Percentiles rank a stretch among this genome's conserved stretches.
Conservation (phyloP, 257 asterid genomes). For the Petrea volubilis region DNA sequence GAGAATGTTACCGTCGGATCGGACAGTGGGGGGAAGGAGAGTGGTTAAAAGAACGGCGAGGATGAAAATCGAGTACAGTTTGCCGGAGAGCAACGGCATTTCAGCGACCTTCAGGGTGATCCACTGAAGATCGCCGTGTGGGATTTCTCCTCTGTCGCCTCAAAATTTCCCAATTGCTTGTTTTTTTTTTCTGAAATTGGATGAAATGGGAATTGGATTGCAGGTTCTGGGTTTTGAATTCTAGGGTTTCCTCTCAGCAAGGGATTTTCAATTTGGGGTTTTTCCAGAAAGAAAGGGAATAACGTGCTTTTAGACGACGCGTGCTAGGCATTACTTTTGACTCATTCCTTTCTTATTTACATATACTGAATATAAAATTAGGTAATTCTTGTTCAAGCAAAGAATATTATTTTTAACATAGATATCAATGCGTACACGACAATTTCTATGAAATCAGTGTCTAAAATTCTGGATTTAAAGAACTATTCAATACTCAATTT, state of each 20-base stretch:
- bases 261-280: constrained; percentile 24
- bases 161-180: neutral
- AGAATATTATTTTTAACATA: neutral
- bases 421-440: too few species aligned
- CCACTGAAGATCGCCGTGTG: constrained; percentile 30
- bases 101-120: constrained; percentile 34
- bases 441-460: too few species aligned
- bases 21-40: constrained; percentile 45
- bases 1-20: constrained; percentile 44
- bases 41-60: constrained; percentile 33
- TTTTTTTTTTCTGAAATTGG: neutral
- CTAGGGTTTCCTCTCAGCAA: constrained; percentile 31
- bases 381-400: neutral
- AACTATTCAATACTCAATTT: too few species aligned
- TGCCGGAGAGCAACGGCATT: constrained; percentile 35
- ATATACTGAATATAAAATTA: neutral
- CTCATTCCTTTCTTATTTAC: constrained; percentile 6
- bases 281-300: neutral
- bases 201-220: neutral
- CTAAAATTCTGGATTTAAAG: too few species aligned
- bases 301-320: constrained; percentile 10
- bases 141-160: neutral
- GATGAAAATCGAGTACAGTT: constrained; percentile 28
- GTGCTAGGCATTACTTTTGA: neutral
- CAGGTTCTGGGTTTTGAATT: constrained; percentile 18